Percentiles rank a stretch among this genome's conserved stretches.
phyloP scores from a whole-genome alignment of 1,284 basidiomycete species.

The Trichosporon ovoides region DNA sequence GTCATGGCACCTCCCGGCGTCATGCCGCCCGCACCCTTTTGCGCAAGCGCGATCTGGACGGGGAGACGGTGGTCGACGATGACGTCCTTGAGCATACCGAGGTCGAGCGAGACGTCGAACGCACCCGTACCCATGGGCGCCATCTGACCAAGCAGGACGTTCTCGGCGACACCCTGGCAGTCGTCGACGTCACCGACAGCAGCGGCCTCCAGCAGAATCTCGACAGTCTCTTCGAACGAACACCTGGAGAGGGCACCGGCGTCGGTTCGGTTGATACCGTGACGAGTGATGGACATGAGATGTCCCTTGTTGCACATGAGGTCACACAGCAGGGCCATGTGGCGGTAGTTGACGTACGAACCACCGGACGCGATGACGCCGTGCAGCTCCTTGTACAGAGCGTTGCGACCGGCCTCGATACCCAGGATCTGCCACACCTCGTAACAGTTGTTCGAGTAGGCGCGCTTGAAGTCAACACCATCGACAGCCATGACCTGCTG shows the following conservation, averaged over 20 bases:
- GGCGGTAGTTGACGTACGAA: constrained; percentile 99
- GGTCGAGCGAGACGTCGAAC: constrained; percentile 92
- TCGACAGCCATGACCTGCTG: constrained; percentile 91
- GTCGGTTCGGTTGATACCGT: constrained; percentile 97
- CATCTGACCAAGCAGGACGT: constrained; percentile 97
- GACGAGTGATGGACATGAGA: constrained; percentile 98
- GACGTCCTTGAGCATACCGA: constrained; percentile 98
- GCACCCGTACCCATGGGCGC: constrained; percentile 95
- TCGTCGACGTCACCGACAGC: constrained; percentile 97
- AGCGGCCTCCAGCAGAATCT: constrained; percentile 97
- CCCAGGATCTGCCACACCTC: constrained; percentile 96
- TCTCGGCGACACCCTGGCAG: constrained; percentile 96
- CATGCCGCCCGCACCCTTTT: constrained; percentile 77
- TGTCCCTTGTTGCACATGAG: constrained; percentile 96
- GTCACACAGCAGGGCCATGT: constrained; percentile 90
- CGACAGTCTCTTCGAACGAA: constrained; percentile 99
- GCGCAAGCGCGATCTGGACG: constrained; percentile 69
- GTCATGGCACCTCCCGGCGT: constrained; percentile 87
- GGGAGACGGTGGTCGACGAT: constrained; percentile 94
- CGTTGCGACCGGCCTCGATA: constrained; percentile 92
- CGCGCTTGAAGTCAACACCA: constrained; percentile 85
- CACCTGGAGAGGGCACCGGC: constrained; percentile 96
- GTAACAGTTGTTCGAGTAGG: constrained; percentile 95
- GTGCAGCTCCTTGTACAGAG: constrained; percentile 87
- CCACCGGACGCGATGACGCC: constrained; percentile 98